Conservation (phyloP, 2,329 filamentous ascomycete genomes). For the Cryphonectria naterciae region DNA sequence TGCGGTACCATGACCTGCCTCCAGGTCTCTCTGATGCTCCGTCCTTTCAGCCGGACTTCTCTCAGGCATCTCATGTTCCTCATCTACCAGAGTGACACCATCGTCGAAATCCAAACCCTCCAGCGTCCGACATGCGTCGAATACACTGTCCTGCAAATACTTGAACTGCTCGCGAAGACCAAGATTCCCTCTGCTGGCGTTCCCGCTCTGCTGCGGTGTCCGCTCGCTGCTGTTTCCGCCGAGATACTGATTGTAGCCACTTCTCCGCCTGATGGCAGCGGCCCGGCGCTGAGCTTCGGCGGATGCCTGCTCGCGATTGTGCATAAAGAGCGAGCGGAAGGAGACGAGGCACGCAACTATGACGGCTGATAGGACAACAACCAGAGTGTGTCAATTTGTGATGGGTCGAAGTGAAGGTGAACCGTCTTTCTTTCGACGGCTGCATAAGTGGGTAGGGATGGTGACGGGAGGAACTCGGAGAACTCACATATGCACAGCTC, state of each 20-base stretch:
- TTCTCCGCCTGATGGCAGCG: slow-evolving; percentile 13
- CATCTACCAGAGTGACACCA: slow-evolving; percentile 23
- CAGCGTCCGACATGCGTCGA: slow-evolving; percentile 26
- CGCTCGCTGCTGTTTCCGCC: slow-evolving; percentile 14
- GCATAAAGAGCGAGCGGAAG: slow-evolving; percentile 29
- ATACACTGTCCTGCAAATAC: slow-evolving; percentile 24
- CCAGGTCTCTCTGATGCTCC: background rate
- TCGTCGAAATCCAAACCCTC: slow-evolving; percentile 25
- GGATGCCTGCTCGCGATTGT: slow-evolving; percentile 19
- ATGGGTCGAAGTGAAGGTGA: background rate
- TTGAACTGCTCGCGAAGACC: slow-evolving; percentile 20
- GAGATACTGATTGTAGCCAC: slow-evolving; percentile 17
- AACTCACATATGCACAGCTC: slow-evolving; percentile 26
- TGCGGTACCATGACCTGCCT: background rate
- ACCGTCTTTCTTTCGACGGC: background rate
- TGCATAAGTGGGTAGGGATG: background rate
- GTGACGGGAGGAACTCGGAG: background rate
- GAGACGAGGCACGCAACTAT: slow-evolving; percentile 29
- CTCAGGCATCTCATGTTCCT: slow-evolving; percentile 14
- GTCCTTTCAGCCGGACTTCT: slow-evolving; percentile 2
- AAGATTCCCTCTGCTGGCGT: slow-evolving; percentile 13
- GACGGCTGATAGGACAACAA: slow-evolving; percentile 6
- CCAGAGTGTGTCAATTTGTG: background rate
- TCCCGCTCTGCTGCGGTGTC: slow-evolving; percentile 10
- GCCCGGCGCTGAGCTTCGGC: slow-evolving; percentile 19